phyloP scores from a whole-genome alignment of 2,329 filamentous ascomycete species.

The Fusarium pseudograminearum region DNA sequence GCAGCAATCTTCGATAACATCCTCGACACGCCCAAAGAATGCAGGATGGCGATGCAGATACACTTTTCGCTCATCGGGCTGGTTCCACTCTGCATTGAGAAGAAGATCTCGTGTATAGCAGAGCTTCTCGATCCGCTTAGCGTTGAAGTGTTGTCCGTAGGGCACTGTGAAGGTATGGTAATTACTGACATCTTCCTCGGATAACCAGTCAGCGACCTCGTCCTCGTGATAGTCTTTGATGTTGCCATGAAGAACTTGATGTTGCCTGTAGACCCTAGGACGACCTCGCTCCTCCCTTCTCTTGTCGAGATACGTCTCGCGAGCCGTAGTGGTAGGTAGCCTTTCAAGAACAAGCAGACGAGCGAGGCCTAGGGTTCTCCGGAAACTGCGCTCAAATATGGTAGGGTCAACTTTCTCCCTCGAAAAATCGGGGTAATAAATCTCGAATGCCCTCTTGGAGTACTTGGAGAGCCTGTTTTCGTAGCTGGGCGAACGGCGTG shows the following conservation, averaged over 20 bases:
- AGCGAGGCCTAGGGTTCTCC: conserved; percentile 79
- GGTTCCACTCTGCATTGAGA: conserved; percentile 89
- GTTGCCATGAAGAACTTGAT: conserved; percentile 66
- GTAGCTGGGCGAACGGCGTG: conserved; percentile 84
- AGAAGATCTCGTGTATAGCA: conserved; percentile 85
- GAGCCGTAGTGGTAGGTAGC: conserved; percentile 74
- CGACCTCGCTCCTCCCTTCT: conserved; percentile 79
- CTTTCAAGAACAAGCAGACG: conserved; percentile 83
- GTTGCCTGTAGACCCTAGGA: conserved; percentile 62
- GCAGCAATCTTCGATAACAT: conserved; percentile 85
- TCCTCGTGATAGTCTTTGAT: conserved; percentile 83
- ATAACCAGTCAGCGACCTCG: conserved; percentile 86
- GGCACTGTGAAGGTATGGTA: conserved; percentile 83
- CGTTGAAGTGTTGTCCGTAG: conserved; percentile 71
- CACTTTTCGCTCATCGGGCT: conserved; percentile 77
- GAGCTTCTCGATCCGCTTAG: conserved; percentile 82
- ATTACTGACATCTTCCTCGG: conserved; percentile 79
- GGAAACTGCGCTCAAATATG: conserved; percentile 86
- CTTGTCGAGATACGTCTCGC: conserved; percentile 77
- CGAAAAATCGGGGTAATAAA: conserved; percentile 82
- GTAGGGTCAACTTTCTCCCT: conserved; percentile 84
- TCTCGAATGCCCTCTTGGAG: conserved; percentile 84
- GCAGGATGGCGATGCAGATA: conserved; percentile 86
- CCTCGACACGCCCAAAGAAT: conserved; percentile 81
- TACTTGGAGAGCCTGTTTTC: conserved; percentile 90